Base-by-base conservation (phyloP, 2,329 filamentous ascomycete genomes). In the Trichoderma arundinaceum region DNA sequence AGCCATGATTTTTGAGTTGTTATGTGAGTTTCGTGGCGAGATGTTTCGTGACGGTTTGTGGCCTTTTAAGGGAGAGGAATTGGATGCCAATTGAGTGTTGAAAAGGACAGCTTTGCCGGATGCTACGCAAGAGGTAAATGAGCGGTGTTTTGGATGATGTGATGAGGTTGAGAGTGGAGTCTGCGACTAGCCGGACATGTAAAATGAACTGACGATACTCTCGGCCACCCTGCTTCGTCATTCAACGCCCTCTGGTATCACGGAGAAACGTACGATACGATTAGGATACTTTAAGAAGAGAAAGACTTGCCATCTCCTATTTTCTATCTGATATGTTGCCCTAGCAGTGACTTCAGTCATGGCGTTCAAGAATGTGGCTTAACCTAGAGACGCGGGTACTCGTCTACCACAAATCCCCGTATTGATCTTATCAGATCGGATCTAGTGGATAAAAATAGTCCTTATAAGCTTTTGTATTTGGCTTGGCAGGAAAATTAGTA, bases 91-190 rank as follows among this genome's bases (percentile, higher is more conserved):
- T 32, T 39, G 17, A 39, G 33, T 5, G 10, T 1, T 6, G 13
- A 5, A 15, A 22, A 19, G 44, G 32, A 19, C 33, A 38, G 22
- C 22, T 28, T 28, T 28, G 22, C 22, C 4, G 22, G 22, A 28
- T 28, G 7, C 28, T 35, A 7, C 4, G 32, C n/a, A 48, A 17
- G 7, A n/a, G 56, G 32, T 33, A 8, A 17, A 7, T 15, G 38
- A n/a, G 57, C 15, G 33, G 15, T 28, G 46, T 28, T 28, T 39
- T 15, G 13, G 35, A 48, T 33, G 32, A 15, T 12, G 43, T 60
- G 52, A 56, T 56, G 61, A 32, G 28, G 48, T 64, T 39, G 61
- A 64, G 46, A 60, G 57, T 60, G 57, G 57, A 60, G 57, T 32
- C 48, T 19, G 46, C 4, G 35, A 19, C 33, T 60, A 39, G 35